Conservation (phyloP, 768 basidiomycete genomes). For the Pisolithus marmoratus region DNA sequence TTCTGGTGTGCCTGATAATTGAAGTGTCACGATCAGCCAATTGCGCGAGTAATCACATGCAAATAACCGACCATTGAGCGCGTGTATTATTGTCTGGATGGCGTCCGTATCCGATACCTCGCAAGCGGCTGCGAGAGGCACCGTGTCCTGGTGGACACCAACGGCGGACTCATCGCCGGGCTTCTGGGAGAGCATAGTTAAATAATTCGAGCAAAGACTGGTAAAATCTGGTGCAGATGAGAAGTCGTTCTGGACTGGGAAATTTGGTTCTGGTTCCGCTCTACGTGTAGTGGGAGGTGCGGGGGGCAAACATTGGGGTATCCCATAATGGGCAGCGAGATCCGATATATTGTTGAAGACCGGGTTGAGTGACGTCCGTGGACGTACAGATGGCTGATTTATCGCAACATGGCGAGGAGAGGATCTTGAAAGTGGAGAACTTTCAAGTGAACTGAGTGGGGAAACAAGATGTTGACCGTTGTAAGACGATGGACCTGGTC, state of each 20-base stretch:
- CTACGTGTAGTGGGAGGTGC: constrained; percentile 55
- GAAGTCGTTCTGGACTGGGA: constrained; percentile 21
- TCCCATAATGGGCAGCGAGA: constrained; percentile 73
- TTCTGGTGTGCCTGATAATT: constrained; percentile 32
- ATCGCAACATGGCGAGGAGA: constrained; percentile 52
- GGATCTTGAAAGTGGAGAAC: constrained; percentile 47
- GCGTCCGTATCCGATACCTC: constrained; percentile 22
- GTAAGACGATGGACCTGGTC: constrained; percentile 30
- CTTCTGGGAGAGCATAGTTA: constrained; percentile 60
- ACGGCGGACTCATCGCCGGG: constrained; percentile 35
- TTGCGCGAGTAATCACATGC: background rate
- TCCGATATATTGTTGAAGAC: constrained; percentile 63
- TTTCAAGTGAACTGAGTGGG: constrained; percentile 40
- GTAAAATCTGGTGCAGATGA: constrained; percentile 32
- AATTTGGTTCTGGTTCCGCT: constrained; percentile 29
- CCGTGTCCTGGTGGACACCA: constrained; percentile 27
- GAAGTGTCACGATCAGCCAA: background rate
- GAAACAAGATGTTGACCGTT: constrained; percentile 35
- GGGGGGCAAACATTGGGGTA: constrained; percentile 65
- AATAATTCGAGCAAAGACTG: constrained; percentile 54
- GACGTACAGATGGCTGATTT: constrained; percentile 52
- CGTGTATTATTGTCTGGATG: constrained; percentile 35
- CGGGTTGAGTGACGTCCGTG: constrained; percentile 52
- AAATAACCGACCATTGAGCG: constrained; percentile 31
- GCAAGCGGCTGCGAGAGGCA: constrained; percentile 18